Conservation (phyloP, 768 basidiomycete species). For the Dioszegia crocea region DNA sequence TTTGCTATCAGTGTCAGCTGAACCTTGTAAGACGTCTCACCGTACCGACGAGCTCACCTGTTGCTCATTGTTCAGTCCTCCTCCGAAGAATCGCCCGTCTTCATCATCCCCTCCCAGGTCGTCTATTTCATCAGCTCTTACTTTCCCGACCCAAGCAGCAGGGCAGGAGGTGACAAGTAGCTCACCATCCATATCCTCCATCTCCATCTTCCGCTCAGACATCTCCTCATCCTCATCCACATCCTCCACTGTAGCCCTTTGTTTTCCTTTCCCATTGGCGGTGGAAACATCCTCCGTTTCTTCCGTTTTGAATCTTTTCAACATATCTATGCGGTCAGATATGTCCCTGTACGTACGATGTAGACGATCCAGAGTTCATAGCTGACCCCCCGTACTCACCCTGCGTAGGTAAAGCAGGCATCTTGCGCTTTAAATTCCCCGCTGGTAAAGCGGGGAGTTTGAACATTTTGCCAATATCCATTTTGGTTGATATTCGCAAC, state of each 20-base stretch:
- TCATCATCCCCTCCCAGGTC: conserved; percentile 64
- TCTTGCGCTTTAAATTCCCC: conserved; percentile 37
- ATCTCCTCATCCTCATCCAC: conserved; percentile 45
- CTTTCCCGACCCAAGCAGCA: too few relatives aligned
- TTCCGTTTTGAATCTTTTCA: conserved; percentile 28
- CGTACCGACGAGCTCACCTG: conserved; percentile 54
- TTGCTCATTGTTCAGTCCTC: conserved; percentile 85
- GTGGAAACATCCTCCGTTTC: conserved; percentile 9
- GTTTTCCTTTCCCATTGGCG: conserved; percentile 28
- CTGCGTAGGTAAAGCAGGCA: conserved; percentile 27
- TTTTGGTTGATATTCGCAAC: conserved; percentile 10
- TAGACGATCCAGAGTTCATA: too few relatives aligned
- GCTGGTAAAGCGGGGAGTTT: conserved; percentile 42
- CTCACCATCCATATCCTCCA: background rate
- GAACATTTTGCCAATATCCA: conserved; percentile 47
- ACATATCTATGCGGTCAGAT: too few relatives aligned
- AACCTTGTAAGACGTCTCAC: background rate
- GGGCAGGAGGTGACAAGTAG: too few relatives aligned
- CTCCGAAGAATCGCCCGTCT: conserved; percentile 88
- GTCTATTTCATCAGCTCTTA: conserved; percentile 61
- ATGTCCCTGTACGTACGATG: too few relatives aligned
- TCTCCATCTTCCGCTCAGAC: conserved; percentile 54
- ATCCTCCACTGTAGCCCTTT: conserved; percentile 57
- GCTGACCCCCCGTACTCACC: too few relatives aligned
- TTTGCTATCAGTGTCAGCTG: conserved; percentile 52